Base-by-base conservation (phyloP, 2,329 filamentous ascomycete genomes). In the Colletotrichum melonis region DNA sequence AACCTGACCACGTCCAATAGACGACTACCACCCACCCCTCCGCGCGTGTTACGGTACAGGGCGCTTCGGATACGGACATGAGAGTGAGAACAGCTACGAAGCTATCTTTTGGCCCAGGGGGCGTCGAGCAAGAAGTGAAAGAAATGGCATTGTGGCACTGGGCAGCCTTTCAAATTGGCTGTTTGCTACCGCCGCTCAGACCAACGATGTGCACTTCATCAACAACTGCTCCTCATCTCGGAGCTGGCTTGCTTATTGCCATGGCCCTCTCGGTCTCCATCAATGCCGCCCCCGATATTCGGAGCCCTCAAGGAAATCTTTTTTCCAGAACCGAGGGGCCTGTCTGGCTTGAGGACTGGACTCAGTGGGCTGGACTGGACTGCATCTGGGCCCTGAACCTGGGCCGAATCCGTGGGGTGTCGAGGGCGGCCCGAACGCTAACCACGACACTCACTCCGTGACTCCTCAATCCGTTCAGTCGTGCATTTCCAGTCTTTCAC, bases 171-270 rank as follows among this genome's bases (percentile, higher is more conserved):
- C 38, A 54, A 52, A 65, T 35, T 38, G 28, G 60, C 59, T 57
- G 32, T 42, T 26, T 49, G 52, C 28, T n/a, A 59, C n/a, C 16
- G 22, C 52, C 35, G 35, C 67, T 58, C 32, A 58, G 42, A 35
- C 46, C 32, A 49, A 49, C 35, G 49, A 64, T 26, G 67, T 42
- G 59, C 59, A 59, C 42, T n/a, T 67, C 57, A 67, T 68, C 57
- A 22, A 49, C 28, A 49, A 14, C 35, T 42, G 38, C 54, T 69
- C 60, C 60, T 69, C 67, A 59, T 66, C 67, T 69, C 67, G 52
- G 42, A 63, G 60, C 35, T 30, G 55, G 38, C 54, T 38, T 52
- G 38, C 67, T 38, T 38, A 24, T 22, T n/a, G 52, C 32, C 42
- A 42, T 35, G 32, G 66, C 42, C 54, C 14, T 46, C 57, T 24